Evolutionary conservation across 2,329 filamentous ascomycete species (phyloP).

Genomic region (Penicillium sp.): DNA sequence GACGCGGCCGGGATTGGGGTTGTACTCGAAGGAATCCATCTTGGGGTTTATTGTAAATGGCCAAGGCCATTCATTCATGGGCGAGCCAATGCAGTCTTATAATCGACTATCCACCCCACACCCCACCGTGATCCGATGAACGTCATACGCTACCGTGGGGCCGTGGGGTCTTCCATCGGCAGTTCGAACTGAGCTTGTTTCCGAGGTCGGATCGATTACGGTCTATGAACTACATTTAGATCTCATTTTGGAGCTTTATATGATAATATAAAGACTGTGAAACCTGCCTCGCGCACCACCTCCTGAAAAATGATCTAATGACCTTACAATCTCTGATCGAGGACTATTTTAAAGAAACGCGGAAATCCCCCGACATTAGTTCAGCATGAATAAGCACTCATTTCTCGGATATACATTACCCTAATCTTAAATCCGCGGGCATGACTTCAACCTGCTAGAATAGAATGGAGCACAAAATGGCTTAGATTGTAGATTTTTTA

Average conservation of each 20-base stretch:
- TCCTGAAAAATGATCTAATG: not conserved
- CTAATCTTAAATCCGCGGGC: not conserved
- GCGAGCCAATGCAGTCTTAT: slow-evolving; percentile 15
- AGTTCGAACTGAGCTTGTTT: slow-evolving; percentile 11
- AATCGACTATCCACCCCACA: slow-evolving; percentile 10
- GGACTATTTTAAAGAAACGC: not conserved
- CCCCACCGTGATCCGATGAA: slow-evolving; percentile 15
- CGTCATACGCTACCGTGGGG: slow-evolving; percentile 19
- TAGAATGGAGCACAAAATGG: not conserved
- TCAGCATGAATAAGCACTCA: slow-evolving; percentile 20
- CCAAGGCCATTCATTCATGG: not conserved
- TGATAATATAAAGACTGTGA: not conserved
- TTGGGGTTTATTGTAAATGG: not conserved
- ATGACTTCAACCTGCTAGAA: slow-evolving; percentile 1
- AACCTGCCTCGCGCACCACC: not conserved
- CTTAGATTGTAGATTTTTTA: not conserved
- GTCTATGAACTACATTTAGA: not conserved
- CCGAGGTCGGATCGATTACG: slow-evolving; percentile 1
- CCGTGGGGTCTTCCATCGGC: slow-evolving; percentile 10
- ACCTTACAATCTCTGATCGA: not conserved
- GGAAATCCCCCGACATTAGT: slow-evolving; percentile 14
- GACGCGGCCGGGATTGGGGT: slow-evolving; percentile 54
- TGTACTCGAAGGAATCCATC: slow-evolving; percentile 61
- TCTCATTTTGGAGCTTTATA: not conserved
- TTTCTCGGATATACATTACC: slow-evolving; percentile 7